Conservation (phyloP, 2,329 filamentous ascomycete genomes). For the Phoma sp. region DNA sequence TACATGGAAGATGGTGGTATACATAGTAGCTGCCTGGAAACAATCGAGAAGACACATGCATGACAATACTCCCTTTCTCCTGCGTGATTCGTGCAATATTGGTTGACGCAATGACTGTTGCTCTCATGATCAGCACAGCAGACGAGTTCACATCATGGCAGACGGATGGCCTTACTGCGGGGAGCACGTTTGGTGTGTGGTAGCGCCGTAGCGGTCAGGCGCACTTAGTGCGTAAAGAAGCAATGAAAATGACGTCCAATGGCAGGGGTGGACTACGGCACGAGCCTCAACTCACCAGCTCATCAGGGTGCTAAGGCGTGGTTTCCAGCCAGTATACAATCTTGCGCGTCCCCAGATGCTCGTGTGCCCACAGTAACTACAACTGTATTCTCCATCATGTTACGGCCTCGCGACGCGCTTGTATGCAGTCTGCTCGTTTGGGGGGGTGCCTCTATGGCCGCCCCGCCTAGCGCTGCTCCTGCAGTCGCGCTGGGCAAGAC, state of each 20-base stretch:
- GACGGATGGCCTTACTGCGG: background rate
- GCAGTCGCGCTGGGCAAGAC: conserved; percentile 18
- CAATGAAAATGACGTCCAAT: conserved; percentile 33
- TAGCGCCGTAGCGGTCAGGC: conserved; percentile 14
- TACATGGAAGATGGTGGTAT: conserved; percentile 1
- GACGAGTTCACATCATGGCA: background rate
- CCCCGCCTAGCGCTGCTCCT: conserved; percentile 32
- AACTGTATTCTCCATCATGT: conserved; percentile 22
- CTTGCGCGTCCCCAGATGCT: conserved; percentile 19
- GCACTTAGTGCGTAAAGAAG: conserved; percentile 10
- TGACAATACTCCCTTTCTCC: background rate
- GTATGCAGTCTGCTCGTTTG: conserved; percentile 37
- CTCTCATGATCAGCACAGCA: background rate
- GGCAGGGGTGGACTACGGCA: conserved; percentile 24
- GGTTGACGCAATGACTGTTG: background rate
- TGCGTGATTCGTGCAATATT: background rate
- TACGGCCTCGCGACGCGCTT: conserved; percentile 32
- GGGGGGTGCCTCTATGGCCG: conserved; percentile 30
- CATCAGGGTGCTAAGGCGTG: conserved; percentile 31
- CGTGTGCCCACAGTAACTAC: conserved; percentile 1
- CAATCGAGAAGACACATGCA: conserved; percentile 1
- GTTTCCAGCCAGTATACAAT: conserved; percentile 20
- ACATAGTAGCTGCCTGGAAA: conserved; percentile 8
- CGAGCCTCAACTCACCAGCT: conserved; percentile 21
- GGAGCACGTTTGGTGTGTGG: background rate